phyloP scores from a whole-genome alignment of 805 yeast genomes.

The Saccharomycopsis selenospora region DNA sequence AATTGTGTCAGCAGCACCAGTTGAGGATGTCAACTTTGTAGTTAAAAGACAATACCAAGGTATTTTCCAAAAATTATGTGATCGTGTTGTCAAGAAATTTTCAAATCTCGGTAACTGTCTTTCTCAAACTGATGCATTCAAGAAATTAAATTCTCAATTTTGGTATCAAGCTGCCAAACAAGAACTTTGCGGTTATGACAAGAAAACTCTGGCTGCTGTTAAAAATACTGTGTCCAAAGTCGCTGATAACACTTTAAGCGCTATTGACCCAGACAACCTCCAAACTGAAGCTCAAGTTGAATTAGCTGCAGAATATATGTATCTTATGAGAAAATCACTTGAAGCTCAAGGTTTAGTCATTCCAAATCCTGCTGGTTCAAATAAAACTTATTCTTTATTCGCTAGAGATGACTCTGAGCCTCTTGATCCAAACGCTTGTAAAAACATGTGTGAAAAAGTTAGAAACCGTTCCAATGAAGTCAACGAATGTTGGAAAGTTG shows the following conservation, averaged over 20 bases:
- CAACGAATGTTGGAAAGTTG: slow-evolving; percentile 12
- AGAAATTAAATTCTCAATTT: slow-evolving; percentile 10
- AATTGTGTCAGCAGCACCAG: background rate
- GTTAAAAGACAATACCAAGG: slow-evolving; percentile 11
- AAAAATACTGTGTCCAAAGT: background rate
- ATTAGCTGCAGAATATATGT: slow-evolving; percentile 13
- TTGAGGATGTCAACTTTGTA: background rate
- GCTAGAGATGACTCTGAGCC: background rate
- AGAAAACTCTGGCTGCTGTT: background rate
- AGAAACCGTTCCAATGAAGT: slow-evolving; percentile 13
- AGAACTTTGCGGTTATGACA: slow-evolving; percentile 15
- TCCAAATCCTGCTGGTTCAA: background rate
- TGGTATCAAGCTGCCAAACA: slow-evolving; percentile 20
- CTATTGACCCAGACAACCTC: background rate
- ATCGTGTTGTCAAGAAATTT: slow-evolving; percentile 8
- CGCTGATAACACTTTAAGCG: background rate
- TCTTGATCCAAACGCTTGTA: too few species aligned
- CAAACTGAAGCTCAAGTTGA: slow-evolving; percentile 7
- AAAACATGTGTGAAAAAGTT: slow-evolving; percentile 12
- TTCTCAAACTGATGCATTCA: slow-evolving; percentile 9
- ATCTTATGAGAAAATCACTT: slow-evolving; percentile 3
- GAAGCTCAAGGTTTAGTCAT: background rate
- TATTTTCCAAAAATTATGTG: slow-evolving; percentile 16
- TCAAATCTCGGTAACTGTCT: slow-evolving; percentile 17
- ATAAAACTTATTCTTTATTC: background rate